Evolutionary conservation across 2,329 filamentous ascomycete species (phyloP).

Genomic region (Claviceps arundinis): DNA sequence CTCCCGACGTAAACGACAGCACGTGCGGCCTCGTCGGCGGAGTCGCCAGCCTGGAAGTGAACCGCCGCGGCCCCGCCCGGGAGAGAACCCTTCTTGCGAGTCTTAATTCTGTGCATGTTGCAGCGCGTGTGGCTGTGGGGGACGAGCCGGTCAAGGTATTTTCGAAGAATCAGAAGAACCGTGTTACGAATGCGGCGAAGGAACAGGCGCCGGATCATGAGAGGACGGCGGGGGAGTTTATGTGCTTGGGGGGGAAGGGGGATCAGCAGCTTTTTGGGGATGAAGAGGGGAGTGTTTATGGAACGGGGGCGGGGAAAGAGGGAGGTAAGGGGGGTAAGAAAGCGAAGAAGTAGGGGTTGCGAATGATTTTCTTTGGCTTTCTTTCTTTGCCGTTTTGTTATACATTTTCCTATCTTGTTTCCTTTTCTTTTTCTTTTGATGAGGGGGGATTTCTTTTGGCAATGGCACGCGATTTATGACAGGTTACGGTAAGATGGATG

Average conservation of each 20-base stretch:
- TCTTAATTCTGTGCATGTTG: conserved; percentile 58
- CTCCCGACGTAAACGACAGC: conserved; percentile 60
- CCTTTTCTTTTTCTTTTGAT: neutral
- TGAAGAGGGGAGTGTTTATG: conserved; percentile 40
- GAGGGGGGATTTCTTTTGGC: neutral
- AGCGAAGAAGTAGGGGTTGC: conserved; percentile 13
- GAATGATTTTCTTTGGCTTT: conserved; percentile 1
- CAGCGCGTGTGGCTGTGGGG: conserved; percentile 39
- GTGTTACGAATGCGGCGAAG: conserved; percentile 25
- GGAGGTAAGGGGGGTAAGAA: conserved; percentile 17
- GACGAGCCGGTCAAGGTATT: conserved; percentile 57
- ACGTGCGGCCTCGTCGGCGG: conserved; percentile 87
- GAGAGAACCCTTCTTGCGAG: conserved; percentile 76
- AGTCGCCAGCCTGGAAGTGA: conserved; percentile 69
- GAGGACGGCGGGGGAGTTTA: conserved; percentile 62
- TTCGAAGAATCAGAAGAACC: conserved; percentile 48
- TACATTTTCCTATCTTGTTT: neutral
- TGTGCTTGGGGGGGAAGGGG: conserved; percentile 72
- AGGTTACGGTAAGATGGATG: too few species aligned
- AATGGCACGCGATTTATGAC: neutral
- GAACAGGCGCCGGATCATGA: conserved; percentile 56
- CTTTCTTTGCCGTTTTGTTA: neutral
- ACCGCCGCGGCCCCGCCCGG: conserved; percentile 62
- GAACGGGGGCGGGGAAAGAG: conserved; percentile 21
- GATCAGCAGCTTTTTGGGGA: conserved; percentile 66